Percentiles rank a stretch among this genome's conserved stretches.
phyloP scores from a whole-genome alignment of 2,329 filamentous ascomycete genomes.

The Phialophora expanda region DNA sequence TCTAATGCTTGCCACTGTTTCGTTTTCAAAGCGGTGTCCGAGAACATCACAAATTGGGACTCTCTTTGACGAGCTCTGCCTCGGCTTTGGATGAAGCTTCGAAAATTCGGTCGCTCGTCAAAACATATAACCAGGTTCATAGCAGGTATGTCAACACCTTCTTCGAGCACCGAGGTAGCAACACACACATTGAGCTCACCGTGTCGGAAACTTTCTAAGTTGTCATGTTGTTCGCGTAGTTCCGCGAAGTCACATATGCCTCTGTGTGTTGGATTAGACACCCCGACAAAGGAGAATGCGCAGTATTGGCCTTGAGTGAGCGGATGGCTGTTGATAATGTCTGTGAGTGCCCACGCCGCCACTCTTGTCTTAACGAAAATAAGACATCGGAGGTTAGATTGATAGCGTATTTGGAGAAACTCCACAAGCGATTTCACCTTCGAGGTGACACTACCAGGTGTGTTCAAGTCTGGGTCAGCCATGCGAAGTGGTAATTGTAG shows the following conservation, averaged over 20 bases:
- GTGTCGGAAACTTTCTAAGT: conserved; percentile 58
- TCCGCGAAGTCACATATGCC: conserved; percentile 55
- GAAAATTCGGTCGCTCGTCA: conserved; percentile 64
- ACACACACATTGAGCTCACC: conserved; percentile 64
- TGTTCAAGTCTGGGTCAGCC: not conserved
- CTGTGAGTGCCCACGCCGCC: conserved; percentile 64
- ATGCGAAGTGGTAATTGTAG: conserved; percentile 7
- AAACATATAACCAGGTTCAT: conserved; percentile 71
- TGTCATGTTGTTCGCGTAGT: conserved; percentile 50
- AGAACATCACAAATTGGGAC: conserved; percentile 62
- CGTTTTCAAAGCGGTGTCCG: conserved; percentile 43
- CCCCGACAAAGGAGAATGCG: conserved; percentile 61
- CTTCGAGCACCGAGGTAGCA: conserved; percentile 64
- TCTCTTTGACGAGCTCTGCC: conserved; percentile 65
- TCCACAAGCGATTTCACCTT: conserved; percentile 65
- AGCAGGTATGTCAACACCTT: conserved; percentile 64
- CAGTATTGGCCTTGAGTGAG: conserved; percentile 43
- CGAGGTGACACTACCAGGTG: conserved; percentile 36
- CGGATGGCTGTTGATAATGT: conserved; percentile 63
- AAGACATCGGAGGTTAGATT: conserved; percentile 61
- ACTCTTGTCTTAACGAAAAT: conserved; percentile 70
- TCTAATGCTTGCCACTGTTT: conserved; percentile 71
- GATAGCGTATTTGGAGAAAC: conserved; percentile 53
- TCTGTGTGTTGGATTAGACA: conserved; percentile 50
- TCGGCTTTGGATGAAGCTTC: conserved; percentile 69